A percentile compares a stretch with the other conserved stretches of the same genome.
These are phyloP conservation scores for Colletotrichum kahawae DNA, from an alignment of 2,329 filamentous ascomycete genomes.

Conservation along the genomic window DNA sequence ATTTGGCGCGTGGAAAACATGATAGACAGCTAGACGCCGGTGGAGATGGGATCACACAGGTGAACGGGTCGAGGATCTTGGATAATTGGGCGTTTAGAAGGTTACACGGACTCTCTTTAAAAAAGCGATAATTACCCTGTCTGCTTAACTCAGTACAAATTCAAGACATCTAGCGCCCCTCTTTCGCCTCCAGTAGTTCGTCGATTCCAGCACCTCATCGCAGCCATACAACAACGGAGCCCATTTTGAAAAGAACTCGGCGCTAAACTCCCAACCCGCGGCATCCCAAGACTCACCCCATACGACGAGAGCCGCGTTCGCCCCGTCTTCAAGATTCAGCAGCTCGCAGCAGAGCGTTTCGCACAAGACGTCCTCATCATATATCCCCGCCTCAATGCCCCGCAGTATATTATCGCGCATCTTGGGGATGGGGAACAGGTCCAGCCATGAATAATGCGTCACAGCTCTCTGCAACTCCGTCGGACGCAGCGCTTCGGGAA, in stretches of 20 bases:
- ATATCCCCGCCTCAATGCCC: not conserved
- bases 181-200: not conserved
- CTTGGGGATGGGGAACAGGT: slow-evolving; percentile 32
- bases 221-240: not conserved
- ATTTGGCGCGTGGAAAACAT: slow-evolving; percentile 49
- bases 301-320: not conserved
- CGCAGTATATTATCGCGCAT: slow-evolving; percentile 32
- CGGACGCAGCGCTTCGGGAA: slow-evolving; percentile 25
- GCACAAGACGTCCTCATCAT: not conserved
- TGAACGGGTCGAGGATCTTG: slow-evolving; percentile 37
- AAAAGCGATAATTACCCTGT: too few species aligned
- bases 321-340: not conserved
- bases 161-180: not conserved
- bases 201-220: not conserved
- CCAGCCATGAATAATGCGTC: slow-evolving; percentile 35
- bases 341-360: not conserved
- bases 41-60: slow-evolving; percentile 33
- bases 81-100: slow-evolving; percentile 38
- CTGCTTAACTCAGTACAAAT: not conserved
- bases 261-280: slow-evolving; percentile 51
- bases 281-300: slow-evolving; percentile 53
- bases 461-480: slow-evolving; percentile 30
- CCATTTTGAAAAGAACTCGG: not conserved
- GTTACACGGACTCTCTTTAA: slow-evolving; percentile 30
- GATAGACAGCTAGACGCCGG: slow-evolving; percentile 26